These are phyloP conservation scores for Paecilomyces variotii DNA, from an alignment of 2,329 filamentous ascomycete species.

Conservation along the genomic window DNA sequence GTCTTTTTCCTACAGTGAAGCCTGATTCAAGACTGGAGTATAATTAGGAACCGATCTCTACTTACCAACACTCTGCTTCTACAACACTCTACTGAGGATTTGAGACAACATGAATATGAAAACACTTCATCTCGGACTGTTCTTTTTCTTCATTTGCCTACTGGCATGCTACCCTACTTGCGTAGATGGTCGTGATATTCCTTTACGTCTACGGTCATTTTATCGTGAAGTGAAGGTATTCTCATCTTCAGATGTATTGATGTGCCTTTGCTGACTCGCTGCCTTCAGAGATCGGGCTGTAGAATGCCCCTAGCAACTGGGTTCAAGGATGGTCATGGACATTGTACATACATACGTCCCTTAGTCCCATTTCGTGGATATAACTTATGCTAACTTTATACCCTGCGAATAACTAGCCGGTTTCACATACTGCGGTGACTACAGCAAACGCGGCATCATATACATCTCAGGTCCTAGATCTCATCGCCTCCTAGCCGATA, in stretches of 20 bases:
- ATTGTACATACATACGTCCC: neutral
- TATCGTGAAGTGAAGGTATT: conserved; percentile 9
- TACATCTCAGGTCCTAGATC: neutral
- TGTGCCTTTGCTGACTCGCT: neutral
- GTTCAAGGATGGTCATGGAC: neutral
- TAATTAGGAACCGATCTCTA: neutral
- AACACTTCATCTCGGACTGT: neutral
- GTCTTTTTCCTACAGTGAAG: neutral
- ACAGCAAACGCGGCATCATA: neutral
- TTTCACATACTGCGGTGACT: neutral
- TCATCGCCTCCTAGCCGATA: conserved; percentile 12
- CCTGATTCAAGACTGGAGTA: neutral
- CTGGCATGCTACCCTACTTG: neutral
- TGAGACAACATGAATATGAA: neutral
- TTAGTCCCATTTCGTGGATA: neutral
- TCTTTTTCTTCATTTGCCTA: neutral
- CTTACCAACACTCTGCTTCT: neutral
- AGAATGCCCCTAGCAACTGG: neutral
- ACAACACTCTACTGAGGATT: neutral
- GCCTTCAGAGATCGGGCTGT: neutral
- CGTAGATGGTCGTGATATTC: neutral
- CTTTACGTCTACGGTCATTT: neutral
- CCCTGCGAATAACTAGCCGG: neutral
- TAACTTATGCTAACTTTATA: neutral
- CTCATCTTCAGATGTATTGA: conserved; percentile 2